phyloP scores from a whole-genome alignment of 169 alveolate genomes.

The Babesia gibsoni region DNA sequence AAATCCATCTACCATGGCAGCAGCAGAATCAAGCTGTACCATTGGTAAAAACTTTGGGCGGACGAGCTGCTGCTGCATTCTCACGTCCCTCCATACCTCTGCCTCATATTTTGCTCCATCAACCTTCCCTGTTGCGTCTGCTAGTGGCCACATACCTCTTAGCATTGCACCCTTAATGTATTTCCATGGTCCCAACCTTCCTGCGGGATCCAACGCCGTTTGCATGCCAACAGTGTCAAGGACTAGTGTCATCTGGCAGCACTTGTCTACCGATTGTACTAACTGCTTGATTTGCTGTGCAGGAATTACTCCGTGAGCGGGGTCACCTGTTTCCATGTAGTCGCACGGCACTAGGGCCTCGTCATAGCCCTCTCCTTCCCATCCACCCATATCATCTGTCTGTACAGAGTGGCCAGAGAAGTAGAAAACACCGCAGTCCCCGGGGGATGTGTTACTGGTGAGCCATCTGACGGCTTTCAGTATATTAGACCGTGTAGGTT shows the following conservation, averaged over 20 bases:
- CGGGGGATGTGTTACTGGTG: conserved; percentile 74
- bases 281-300: conserved; percentile 77
- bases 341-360: conserved; percentile 89
- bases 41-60: conserved; percentile 81
- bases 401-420: conserved; percentile 89
- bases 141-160: conserved; percentile 88
- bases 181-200: conserved; percentile 67
- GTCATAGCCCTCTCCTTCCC: conserved; percentile 91
- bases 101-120: conserved; percentile 76
- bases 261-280: conserved; percentile 63
- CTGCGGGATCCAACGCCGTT: conserved; percentile 86
- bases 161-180: conserved; percentile 86
- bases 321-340: conserved; percentile 68
- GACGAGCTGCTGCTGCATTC: conserved; percentile 81
- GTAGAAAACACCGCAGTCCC: conserved; percentile 80
- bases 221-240: conserved; percentile 87
- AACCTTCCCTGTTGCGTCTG: conserved; percentile 85
- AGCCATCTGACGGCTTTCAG: conserved; percentile 83
- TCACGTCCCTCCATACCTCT: conserved; percentile 71
- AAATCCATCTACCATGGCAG: conserved; percentile 76
- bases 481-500: conserved; percentile 81
- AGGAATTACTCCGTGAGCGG: conserved; percentile 73
- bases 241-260: conserved; percentile 76
- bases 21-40: conserved; percentile 79
- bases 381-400: conserved; percentile 86